Conservation (phyloP, 805 yeast species). For the Metschnikowia aberdeeniae region DNA sequence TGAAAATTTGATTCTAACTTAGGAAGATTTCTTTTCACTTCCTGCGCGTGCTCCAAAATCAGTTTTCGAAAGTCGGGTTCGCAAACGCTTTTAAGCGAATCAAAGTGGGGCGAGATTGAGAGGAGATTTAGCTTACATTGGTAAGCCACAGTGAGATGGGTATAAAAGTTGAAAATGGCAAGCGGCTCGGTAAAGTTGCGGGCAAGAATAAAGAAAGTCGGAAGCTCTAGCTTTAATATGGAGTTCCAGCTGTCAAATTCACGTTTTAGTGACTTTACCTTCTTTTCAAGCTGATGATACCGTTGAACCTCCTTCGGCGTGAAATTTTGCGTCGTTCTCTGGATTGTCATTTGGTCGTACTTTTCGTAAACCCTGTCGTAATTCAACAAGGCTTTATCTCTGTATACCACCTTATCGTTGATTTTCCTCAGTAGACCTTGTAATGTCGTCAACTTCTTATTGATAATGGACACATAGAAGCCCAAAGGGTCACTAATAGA, state of each 20-base stretch:
- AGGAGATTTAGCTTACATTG: conserved; percentile 23
- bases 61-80: neutral
- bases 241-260: conserved; percentile 35
- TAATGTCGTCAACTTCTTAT: conserved; percentile 16
- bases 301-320: conserved; percentile 28
- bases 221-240: conserved; percentile 44
- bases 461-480: conserved; percentile 8
- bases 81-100: conserved; percentile 3
- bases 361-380: conserved; percentile 31
- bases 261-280: conserved; percentile 21
- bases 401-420: conserved; percentile 22
- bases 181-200: conserved; percentile 28
- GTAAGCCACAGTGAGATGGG: conserved; percentile 34
- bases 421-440: conserved; percentile 20
- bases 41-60: neutral
- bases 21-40: neutral
- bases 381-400: conserved; percentile 35
- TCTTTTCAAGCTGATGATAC: conserved; percentile 21
- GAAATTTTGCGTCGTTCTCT: conserved; percentile 33
- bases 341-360: conserved; percentile 26
- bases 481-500: conserved; percentile 10
- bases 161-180: conserved; percentile 32
- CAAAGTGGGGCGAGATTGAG: conserved; percentile 13
- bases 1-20: neutral
- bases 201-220: conserved; percentile 36